phyloP scores from a whole-genome alignment of 1,284 basidiomycete genomes.

The Heterobasidion occidentale region DNA sequence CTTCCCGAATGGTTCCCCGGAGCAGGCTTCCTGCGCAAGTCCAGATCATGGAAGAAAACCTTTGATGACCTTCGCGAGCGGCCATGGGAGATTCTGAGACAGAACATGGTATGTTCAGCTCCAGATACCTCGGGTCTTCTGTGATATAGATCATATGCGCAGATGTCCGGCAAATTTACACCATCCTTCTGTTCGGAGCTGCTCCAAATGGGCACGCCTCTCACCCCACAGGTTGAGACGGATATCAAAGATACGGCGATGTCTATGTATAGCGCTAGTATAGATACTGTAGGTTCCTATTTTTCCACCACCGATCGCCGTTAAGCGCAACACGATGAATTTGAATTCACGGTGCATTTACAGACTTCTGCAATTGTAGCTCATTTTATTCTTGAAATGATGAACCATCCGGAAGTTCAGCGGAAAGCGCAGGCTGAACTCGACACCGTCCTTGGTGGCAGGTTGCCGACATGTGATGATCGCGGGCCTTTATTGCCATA shows the following conservation, averaged over 20 bases:
- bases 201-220: background rate
- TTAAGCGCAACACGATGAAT: background rate
- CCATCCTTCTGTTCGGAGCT: background rate
- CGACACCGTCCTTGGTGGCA: conserved; percentile 40
- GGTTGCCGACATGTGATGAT: conserved; percentile 46
- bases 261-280: background rate
- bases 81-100: background rate
- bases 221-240: background rate
- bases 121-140: background rate
- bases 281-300: background rate
- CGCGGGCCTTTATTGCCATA: conserved; percentile 35
- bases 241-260: background rate
- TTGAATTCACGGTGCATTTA: background rate
- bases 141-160: background rate
- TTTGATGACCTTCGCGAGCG: conserved; percentile 6
- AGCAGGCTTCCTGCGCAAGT: conserved; percentile 34
- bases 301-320: conserved; percentile 12
- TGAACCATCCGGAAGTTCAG: conserved; percentile 40
- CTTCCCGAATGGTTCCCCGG: conserved; percentile 36
- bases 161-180: background rate
- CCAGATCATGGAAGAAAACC: conserved; percentile 20
- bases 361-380: conserved; percentile 37
- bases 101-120: background rate
- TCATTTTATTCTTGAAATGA: conserved; percentile 54
- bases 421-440: conserved; percentile 48